Conservation (phyloP, 768 basidiomycete genomes). For the Arthromyces matolae region DNA sequence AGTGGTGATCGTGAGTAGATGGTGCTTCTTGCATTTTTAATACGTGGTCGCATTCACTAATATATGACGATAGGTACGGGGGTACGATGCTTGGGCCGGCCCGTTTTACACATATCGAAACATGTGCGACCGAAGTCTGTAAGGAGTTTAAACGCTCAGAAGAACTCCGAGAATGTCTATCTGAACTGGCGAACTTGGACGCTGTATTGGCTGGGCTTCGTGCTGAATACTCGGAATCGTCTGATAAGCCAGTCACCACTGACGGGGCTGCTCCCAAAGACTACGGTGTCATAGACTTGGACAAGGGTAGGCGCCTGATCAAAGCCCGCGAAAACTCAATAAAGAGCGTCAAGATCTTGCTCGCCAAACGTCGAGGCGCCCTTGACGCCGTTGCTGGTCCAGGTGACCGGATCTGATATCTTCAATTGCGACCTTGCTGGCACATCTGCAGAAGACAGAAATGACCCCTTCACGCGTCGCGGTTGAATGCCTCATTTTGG, state of each 20-base stretch:
- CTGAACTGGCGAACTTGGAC: conserved; percentile 58
- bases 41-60: neutral
- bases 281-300: conserved; percentile 55
- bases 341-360: conserved; percentile 52
- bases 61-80: conserved; percentile 56
- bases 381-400: neutral
- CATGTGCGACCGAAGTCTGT: conserved; percentile 72
- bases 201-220: conserved; percentile 57
- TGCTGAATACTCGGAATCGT: conserved; percentile 32
- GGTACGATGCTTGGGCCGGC: conserved; percentile 76
- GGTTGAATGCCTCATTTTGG: too few relatives aligned
- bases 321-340: conserved; percentile 69
- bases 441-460: neutral
- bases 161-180: conserved; percentile 60
- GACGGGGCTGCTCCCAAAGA: conserved; percentile 28
- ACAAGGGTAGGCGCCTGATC: conserved; percentile 64
- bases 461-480: too few relatives aligned
- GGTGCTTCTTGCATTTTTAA: conserved; percentile 39
- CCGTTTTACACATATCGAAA: conserved; percentile 75
- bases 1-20: conserved; percentile 75
- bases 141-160: conserved; percentile 62
- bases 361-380: conserved; percentile 36
- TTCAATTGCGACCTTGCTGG: neutral
- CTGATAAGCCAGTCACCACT: conserved; percentile 1
- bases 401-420: neutral